These are phyloP conservation scores for Kwoniella shivajii DNA, from an alignment of 1,284 basidiomycete species.

Conservation along the genomic window DNA sequence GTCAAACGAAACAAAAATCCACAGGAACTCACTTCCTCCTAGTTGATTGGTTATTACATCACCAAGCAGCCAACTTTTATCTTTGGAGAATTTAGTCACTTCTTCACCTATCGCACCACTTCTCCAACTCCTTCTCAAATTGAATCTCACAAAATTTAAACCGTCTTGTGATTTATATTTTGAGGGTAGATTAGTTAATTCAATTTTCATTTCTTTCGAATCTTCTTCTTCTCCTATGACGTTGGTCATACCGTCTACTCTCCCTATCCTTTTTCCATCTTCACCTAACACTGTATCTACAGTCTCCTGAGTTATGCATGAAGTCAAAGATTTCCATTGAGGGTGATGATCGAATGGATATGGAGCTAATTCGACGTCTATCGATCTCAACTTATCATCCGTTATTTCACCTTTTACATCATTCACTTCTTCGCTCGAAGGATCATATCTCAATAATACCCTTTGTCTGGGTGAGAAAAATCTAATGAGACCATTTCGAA, in stretches of 20 bases:
- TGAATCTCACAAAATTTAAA: constrained; percentile 48
- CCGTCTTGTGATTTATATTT: not conserved
- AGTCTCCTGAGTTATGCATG: constrained; percentile 32
- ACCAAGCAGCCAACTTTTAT: constrained; percentile 55
- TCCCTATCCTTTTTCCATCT: constrained; percentile 28
- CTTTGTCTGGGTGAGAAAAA: constrained; percentile 33
- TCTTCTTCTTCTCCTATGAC: constrained; percentile 39
- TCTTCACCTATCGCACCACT: constrained; percentile 53
- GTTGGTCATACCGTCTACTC: constrained; percentile 45
- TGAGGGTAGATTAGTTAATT: constrained; percentile 3
- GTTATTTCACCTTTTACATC: constrained; percentile 6
- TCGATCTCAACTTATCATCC: constrained; percentile 49
- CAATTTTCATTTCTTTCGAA: constrained; percentile 19
- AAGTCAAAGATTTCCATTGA: constrained; percentile 45
- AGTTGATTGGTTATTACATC: constrained; percentile 39
- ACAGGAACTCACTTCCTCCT: constrained; percentile 49
- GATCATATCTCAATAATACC: constrained; percentile 36
- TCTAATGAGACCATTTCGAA: constrained; percentile 36
- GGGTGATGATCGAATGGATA: constrained; percentile 50
- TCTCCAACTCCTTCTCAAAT: constrained; percentile 54
- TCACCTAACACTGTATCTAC: constrained; percentile 41
- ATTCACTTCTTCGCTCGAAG: constrained; percentile 25
- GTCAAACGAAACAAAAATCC: no score
- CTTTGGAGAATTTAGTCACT: constrained; percentile 50
- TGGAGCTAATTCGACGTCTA: constrained; percentile 53